Conservation (phyloP, 345 rosid genomes). For the Rhizophora apiculata region DNA sequence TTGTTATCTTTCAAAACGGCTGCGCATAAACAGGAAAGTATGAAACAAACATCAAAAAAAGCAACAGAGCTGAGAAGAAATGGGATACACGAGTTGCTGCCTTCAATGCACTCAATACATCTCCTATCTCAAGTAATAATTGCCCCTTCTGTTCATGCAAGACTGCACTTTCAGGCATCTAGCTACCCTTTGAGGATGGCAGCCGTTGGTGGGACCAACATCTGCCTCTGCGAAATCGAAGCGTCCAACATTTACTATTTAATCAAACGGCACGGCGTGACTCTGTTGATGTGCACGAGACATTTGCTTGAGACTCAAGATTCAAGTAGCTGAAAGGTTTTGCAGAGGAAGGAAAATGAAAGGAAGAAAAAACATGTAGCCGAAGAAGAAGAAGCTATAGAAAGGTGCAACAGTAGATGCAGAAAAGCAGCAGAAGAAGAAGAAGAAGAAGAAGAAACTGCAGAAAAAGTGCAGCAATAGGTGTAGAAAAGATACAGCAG, state of each 20-base stretch:
- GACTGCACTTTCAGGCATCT: constrained; percentile 58
- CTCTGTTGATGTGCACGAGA: too few species aligned
- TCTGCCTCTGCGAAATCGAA: background rate
- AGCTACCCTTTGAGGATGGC: constrained; percentile 49
- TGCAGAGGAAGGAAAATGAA: too few species aligned
- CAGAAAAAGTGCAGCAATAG: too few species aligned
- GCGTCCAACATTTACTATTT: background rate
- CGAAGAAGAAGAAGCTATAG: too few species aligned
- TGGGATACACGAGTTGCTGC: constrained; percentile 60
- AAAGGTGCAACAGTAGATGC: too few species aligned
- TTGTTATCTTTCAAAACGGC: too few species aligned
- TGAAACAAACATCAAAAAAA: background rate
- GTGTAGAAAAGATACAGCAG: too few species aligned
- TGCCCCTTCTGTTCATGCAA: constrained; percentile 91
- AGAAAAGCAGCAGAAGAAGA: too few species aligned
- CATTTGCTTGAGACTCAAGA: too few species aligned
- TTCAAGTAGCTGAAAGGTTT: too few species aligned
- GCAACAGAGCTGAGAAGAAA: background rate
- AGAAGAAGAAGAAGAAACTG: too few species aligned
- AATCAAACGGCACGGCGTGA: background rate
- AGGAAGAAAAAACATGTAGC: too few species aligned
- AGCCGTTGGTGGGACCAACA: background rate
- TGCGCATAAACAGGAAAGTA: background rate
- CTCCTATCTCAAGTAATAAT: constrained; percentile 80
- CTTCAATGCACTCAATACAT: constrained; percentile 74